Conservation (phyloP, 441 rosid species). For the Melastoma candidum region DNA sequence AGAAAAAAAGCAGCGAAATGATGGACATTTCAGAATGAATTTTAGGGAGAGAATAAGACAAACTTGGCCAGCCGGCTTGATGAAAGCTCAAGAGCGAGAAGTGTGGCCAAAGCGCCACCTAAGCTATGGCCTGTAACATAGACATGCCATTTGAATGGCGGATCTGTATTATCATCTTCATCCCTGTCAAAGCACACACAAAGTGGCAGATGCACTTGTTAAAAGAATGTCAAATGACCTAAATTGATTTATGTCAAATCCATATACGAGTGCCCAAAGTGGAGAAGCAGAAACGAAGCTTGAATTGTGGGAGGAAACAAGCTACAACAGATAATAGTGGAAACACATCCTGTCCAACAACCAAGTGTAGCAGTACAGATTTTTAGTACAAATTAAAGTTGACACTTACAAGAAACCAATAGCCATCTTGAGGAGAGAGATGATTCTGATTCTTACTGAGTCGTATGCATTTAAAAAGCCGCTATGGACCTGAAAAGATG, state of each 20-base stretch:
- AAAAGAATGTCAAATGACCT: background rate
- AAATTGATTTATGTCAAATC: too few species aligned
- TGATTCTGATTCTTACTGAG: constrained; percentile 75
- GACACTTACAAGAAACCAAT: constrained; percentile 55
- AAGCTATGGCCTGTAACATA: constrained; percentile 96
- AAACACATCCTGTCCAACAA: too few species aligned
- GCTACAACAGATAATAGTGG: too few species aligned
- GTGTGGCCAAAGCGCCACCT: constrained; percentile 96
- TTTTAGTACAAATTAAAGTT: constrained; percentile 7
- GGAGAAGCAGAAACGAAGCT: too few species aligned
- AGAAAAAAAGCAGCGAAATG: too few species aligned
- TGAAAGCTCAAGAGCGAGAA: constrained; percentile 85
- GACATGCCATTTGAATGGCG: constrained; percentile 59
- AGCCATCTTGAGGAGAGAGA: constrained; percentile 57
- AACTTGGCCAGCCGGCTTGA: constrained; percentile 83
- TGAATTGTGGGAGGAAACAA: too few species aligned
- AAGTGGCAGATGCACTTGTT: background rate
- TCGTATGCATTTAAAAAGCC: constrained; percentile 89
- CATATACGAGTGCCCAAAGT: too few species aligned
- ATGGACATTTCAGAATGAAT: background rate
- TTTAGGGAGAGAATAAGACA: constrained; percentile 18
- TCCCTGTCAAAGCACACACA: constrained; percentile 35
- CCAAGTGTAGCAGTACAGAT: too few species aligned
- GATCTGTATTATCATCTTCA: constrained; percentile 26
- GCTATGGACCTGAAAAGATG: constrained; percentile 70